Base-by-base conservation (phyloP, 306 rosid species). In the Sechiopsis laciniata region DNA sequence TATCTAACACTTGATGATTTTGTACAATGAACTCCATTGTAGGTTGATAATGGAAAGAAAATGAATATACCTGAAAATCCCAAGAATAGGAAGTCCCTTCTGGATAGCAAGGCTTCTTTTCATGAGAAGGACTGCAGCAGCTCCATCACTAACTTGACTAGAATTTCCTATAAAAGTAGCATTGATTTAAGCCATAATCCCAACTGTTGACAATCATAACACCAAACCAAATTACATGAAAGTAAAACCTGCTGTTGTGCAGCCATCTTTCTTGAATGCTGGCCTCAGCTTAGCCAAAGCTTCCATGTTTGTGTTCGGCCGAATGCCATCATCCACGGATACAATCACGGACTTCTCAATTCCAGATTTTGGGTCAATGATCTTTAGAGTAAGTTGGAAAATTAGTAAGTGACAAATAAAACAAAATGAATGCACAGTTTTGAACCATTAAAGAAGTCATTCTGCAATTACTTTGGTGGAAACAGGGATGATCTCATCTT, bases 91-190 rank as follows among this genome's bases (percentile, higher is more conserved):
- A 75, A 94, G 90, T 55, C 95, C 88, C 82, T 73, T 94, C 86
- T 87, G 86, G 72, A 80, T 46, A 35, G 98, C 97, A 26, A 85
- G 61, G 64, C 88, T 94, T 86, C 97, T 90, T 81, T 85, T 94
- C 98, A 87, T 89, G 55, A 94, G 89, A 32, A 94, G 98, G 46
- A 94, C 98, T 35, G 96, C 98, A 76, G 88, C 96, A 40, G 98
- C 97, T 19, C 96, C 98, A 58, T 94, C 96, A 74, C 97, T 90
- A 60, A 90, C 80, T 83, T 90, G 97, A 76, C 98, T 94, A 63
- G 97, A 89, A 83, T 90, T 94, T 72, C 98, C 98, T 93, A 66
- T 74, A 81, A 50, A 64, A 60, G 35, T 61, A 73, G 37, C 37
- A 32, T 32, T 32, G 37, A 32, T 32, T 32, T 32, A 50, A 51